phyloP scores from a whole-genome alignment of 2,329 filamentous ascomycete genomes.

The Nemania serpens region DNA sequence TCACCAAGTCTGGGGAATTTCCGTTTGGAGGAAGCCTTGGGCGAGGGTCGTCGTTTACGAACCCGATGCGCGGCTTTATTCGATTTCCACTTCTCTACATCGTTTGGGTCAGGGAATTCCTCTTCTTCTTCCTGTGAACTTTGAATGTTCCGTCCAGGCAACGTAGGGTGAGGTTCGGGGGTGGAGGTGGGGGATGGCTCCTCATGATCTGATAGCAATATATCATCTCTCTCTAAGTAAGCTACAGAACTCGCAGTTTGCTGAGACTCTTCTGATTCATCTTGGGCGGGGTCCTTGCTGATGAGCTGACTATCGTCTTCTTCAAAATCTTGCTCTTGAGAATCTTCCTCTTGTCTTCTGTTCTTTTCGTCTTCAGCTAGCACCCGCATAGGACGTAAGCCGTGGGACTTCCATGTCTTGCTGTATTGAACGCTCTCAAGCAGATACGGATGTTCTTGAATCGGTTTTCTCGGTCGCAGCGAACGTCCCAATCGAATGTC shows the following conservation, averaged over 20 bases:
- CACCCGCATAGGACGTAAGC: conserved; percentile 57
- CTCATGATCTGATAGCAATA: conserved; percentile 26
- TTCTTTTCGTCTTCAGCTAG: conserved; percentile 40
- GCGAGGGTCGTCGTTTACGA: conserved; percentile 37
- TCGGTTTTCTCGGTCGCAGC: conserved; percentile 63
- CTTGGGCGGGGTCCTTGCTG: conserved; percentile 33
- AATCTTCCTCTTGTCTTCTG: conserved; percentile 48
- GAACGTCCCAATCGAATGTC: conserved; percentile 46
- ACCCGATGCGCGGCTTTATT: conserved; percentile 15
- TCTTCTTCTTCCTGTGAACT: conserved; percentile 41
- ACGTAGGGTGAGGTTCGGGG: conserved; percentile 3
- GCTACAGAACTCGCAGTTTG: conserved; percentile 22
- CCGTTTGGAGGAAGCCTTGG: conserved; percentile 35
- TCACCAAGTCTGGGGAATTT: conserved; percentile 32
- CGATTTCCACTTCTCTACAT: conserved; percentile 38
- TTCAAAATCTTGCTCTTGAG: conserved; percentile 56
- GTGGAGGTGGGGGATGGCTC: conserved; percentile 29
- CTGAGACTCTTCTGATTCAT: conserved; percentile 46
- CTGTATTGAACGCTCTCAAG: conserved; percentile 61
- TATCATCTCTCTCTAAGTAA: conserved; percentile 30
- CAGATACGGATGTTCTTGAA: conserved; percentile 64
- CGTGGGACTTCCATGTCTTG: conserved; percentile 57
- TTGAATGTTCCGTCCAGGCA: conserved; percentile 14
- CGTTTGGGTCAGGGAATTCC: conserved; percentile 40
- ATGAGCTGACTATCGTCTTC: conserved; percentile 56